Conservation (phyloP, 208 protist species). For the Borovskyia barvae region DNA sequence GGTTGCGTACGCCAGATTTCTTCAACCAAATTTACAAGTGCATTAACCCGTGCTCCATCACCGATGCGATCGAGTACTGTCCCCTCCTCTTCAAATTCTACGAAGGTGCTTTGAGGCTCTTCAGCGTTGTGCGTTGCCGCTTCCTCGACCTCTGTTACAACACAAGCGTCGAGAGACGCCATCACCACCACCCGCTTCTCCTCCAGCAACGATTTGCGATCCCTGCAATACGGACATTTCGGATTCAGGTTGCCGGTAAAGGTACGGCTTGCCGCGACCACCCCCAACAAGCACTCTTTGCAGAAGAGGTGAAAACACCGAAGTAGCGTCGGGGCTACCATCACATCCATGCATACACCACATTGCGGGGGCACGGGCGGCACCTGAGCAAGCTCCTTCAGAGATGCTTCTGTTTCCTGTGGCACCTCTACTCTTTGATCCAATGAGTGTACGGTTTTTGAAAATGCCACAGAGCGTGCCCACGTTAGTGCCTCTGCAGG, state of each 20-base stretch:
- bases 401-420: conserved; percentile 25
- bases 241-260: conserved; percentile 22
- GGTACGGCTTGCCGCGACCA: conserved; percentile 32
- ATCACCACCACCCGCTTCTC: conserved; percentile 23
- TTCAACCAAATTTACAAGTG: conserved; percentile 32
- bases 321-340: conserved; percentile 43
- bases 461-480: conserved; percentile 8
- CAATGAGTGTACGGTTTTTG: neutral
- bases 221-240: conserved; percentile 43
- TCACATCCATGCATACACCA: conserved; percentile 45
- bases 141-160: neutral
- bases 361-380: conserved; percentile 43
- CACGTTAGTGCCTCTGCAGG: conserved; percentile 35
- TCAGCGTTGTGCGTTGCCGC: neutral
- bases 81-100: conserved; percentile 15
- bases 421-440: conserved; percentile 3
- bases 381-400: conserved; percentile 27
- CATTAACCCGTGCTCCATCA: conserved; percentile 29
- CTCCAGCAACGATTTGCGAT: conserved; percentile 27
- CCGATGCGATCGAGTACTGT: conserved; percentile 21
- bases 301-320: conserved; percentile 62
- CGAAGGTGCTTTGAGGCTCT: neutral
- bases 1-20: conserved; percentile 25
- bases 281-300: conserved; percentile 46
- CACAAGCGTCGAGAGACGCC: too few species aligned